Evolutionary conservation across 345 rosid genomes (phyloP), one percentile per base, ranked within the genome.

Genomic region (Schrenkiella parvula): DNA sequence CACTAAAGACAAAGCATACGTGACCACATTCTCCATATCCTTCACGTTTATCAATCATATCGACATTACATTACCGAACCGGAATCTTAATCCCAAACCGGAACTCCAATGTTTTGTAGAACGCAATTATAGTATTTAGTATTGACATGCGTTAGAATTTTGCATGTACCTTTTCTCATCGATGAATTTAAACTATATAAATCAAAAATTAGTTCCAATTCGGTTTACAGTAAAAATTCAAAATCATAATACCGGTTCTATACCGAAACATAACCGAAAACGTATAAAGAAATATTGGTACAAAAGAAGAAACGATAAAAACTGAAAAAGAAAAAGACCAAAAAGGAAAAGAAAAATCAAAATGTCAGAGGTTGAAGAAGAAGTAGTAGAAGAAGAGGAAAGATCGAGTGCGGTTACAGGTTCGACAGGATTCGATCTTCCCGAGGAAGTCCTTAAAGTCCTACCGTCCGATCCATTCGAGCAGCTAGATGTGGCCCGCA

Each of bases 401-500:
- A 39, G 32, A 32, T 8, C 47, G 21, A 59, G 70, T 72, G 79
- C 65, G 21, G 32, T 26, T 32, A 64, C 72, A 68, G 81, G 64
- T 39, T 60, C 82, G 32, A 44, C 76, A 71, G 64, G 71, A 42
- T 91, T 93, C 84, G 92, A 85, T 28, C 90, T 93, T 47, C 92
- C 95, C 73, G 89, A 89, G 29, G 98, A 88, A 77, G 74, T 93
- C 0, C 70, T 91, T 69, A 73, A 74, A 74, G 79, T 85, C 7
- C 57, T 93, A 69, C 98, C 98, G n/a, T 76, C 95, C 6, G 97
- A 93, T 88, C 98, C 97, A 0, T 93, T 86, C 75, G 89, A 91
- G 18, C 98, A 93, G 67, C 95, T 93, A 13, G 98, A 93, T 74
- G 88, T 93, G 75, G 98, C 98, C 39, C 97, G 98, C 51, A 93